A percentile compares a stretch with the other conserved stretches of the same genome.
These are phyloP conservation scores for Ophiostoma sp. DNA, from an alignment of 2,329 filamentous ascomycete genomes.

Conservation along the genomic window DNA sequence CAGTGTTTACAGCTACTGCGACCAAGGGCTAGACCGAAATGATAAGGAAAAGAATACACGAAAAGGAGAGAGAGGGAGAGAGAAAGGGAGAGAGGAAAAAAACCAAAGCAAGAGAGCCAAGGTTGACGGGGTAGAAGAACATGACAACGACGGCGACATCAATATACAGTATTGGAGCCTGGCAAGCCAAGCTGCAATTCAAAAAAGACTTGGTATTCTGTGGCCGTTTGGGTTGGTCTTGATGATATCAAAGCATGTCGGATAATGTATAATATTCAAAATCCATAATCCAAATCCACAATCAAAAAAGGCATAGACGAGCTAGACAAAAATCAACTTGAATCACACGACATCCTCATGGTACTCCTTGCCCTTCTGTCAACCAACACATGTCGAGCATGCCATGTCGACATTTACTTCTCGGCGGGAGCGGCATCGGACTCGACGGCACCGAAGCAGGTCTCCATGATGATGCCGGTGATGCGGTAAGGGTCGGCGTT, in stretches of 20 bases:
- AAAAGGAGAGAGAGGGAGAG: background rate
- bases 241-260: background rate
- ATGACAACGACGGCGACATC: background rate
- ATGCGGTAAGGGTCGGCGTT: constrained; percentile 76
- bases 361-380: background rate
- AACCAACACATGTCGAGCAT: background rate
- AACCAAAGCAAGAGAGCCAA: background rate
- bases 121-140: background rate
- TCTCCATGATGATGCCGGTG: constrained; percentile 40
- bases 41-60: background rate
- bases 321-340: background rate
- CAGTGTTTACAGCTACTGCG: background rate
- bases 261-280: background rate
- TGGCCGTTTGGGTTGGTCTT: background rate
- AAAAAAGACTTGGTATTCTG: background rate
- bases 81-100: background rate
- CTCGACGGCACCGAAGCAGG: constrained; percentile 28
- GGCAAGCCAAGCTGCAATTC: background rate
- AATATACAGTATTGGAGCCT: background rate
- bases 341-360: constrained; percentile 7
- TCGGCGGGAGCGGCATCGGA: constrained; percentile 15
- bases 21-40: background rate
- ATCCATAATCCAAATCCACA: background rate
- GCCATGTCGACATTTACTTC: constrained; percentile 6
- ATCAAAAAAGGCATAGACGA: constrained; percentile 2